Base-by-base conservation (phyloP, 2,329 filamentous ascomycete genomes). In the Coleophoma eucalyptorum region DNA sequence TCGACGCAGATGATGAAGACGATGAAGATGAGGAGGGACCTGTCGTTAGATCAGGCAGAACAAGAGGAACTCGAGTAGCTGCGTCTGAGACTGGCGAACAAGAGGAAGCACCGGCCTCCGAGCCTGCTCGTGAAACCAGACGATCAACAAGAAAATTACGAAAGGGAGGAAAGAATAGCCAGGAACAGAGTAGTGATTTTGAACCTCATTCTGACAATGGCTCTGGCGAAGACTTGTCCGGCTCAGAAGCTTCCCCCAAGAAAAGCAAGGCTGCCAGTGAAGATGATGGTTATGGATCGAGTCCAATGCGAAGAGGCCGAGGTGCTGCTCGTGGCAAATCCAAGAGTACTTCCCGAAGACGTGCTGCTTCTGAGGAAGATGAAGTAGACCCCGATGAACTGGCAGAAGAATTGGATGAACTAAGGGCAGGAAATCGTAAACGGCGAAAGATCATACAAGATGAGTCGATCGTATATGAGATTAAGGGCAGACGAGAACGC, bases 381-480 rank as follows among this genome's bases (percentile, higher is more conserved):
- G 74, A 74, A 69, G 73, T 86, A 16, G 82, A 87, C 58, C 69
- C 78, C 46, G 79, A 86, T 51, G 84, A 88, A 61, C 67, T 87
- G 47, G 81, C 80, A 5, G 82, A 86, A 65, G 84, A 88, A 63
- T 75, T 84, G 13, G 75, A 82, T 55, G 83, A 87, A 52, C 72
- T 87, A 43, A 73, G 79, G 57, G 15, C 52, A n/a, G 46, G 51
- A 48, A 74, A 79, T 43, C 58, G 64, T 21, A 75, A 79, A 50
- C 69, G 79, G 57, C 70, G 72, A 57, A 67, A 74, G 53, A 62
- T 43, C 10, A 55, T 79, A 57, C 73, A 81, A 58, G 78, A 81
- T 16, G 71, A 78, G 51, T 70, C 79, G 58, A 76, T 88, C 58
- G 69, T 82, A 46, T 79, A 87, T 63, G 75, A 88, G 69, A 70